phyloP scores from a whole-genome alignment of 2,329 filamentous ascomycete genomes.

The Verticillium alfalfae region DNA sequence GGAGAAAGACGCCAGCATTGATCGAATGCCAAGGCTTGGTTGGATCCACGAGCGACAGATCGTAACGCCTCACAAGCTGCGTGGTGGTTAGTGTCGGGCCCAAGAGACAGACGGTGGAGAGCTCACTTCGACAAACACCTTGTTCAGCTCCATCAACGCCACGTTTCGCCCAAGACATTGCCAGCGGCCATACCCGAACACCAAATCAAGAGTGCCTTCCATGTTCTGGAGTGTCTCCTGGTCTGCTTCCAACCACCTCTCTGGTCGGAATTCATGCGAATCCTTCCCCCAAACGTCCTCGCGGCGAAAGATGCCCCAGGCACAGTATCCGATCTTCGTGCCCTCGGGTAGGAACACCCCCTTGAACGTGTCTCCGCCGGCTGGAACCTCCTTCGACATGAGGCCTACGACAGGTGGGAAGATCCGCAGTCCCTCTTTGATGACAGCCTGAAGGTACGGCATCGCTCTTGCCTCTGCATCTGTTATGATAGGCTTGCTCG shows the following conservation, averaged over 20 bases:
- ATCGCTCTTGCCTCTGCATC: constrained; percentile 27
- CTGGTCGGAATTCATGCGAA: constrained; percentile 7
- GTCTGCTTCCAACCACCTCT: constrained; percentile 12
- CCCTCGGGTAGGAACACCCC: constrained; percentile 25
- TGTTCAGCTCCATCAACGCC: constrained; percentile 29
- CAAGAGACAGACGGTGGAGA: constrained; percentile 14
- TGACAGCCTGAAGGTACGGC: constrained; percentile 43
- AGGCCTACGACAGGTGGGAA: constrained; percentile 28
- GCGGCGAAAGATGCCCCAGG: constrained; percentile 24
- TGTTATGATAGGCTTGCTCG: constrained; percentile 15
- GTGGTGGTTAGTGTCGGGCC: background rate
- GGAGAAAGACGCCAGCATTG: constrained; percentile 22
- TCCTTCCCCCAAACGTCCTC: constrained; percentile 7
- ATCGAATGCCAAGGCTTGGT: constrained; percentile 22
- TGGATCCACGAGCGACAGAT: constrained; percentile 22
- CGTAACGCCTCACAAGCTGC: constrained; percentile 18
- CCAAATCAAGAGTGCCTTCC: constrained; percentile 29
- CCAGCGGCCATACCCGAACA: constrained; percentile 32
- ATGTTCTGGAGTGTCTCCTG: constrained; percentile 23
- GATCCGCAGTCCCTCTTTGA: constrained; percentile 41
- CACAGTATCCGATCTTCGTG: constrained; percentile 24
- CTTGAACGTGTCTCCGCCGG: constrained; percentile 27
- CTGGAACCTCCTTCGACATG: constrained; percentile 30
- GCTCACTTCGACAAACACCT: constrained; percentile 17
- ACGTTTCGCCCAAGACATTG: constrained; percentile 31